A percentile compares a stretch with the other conserved stretches of the same genome.
Conservation (phyloP, 345 rosid genomes). For the Aethionema arabicum region DNA sequence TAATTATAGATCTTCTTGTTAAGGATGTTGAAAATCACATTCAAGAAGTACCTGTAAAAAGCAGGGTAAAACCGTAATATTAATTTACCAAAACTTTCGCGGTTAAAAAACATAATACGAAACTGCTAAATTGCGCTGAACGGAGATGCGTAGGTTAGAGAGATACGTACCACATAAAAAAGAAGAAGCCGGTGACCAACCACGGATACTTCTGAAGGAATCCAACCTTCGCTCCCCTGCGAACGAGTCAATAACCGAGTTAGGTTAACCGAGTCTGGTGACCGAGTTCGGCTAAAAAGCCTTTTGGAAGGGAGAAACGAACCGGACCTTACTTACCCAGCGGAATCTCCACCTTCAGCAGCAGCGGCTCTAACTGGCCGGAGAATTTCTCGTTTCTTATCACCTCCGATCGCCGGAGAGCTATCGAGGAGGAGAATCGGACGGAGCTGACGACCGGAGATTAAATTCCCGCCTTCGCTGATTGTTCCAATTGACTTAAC, state of each 20-base stretch:
- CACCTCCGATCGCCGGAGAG: conserved; percentile 25
- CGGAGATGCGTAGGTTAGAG: conserved; percentile 5
- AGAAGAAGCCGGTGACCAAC: conserved; percentile 88
- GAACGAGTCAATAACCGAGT: conserved; percentile 35
- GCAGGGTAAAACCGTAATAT: conserved; percentile 21
- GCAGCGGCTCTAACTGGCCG: conserved; percentile 59
- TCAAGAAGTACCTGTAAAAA: conserved; percentile 54
- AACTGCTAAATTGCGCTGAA: conserved; percentile 7
- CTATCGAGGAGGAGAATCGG: conserved; percentile 63
- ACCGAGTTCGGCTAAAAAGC: conserved; percentile 20
- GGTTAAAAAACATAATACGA: conserved; percentile 16
- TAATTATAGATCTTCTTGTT: conserved; percentile 99
- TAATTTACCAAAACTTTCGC: not conserved
- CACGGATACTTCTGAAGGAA: conserved; percentile 71
- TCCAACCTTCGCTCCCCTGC: conserved; percentile 72
- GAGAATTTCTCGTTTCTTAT: conserved; percentile 47
- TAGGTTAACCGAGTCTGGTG: conserved; percentile 39
- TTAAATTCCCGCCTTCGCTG: conserved; percentile 70
- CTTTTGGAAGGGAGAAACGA: conserved; percentile 44
- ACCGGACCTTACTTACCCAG: conserved; percentile 95
- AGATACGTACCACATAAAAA: conserved; percentile 85
- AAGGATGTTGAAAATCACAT: conserved; percentile 92
- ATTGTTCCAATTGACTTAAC: conserved; percentile 52
- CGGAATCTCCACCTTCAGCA: conserved; percentile 83
- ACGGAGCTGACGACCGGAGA: conserved; percentile 85